Conservation (phyloP, 2,329 filamentous ascomycete species). For the Penicillium concentricum region DNA sequence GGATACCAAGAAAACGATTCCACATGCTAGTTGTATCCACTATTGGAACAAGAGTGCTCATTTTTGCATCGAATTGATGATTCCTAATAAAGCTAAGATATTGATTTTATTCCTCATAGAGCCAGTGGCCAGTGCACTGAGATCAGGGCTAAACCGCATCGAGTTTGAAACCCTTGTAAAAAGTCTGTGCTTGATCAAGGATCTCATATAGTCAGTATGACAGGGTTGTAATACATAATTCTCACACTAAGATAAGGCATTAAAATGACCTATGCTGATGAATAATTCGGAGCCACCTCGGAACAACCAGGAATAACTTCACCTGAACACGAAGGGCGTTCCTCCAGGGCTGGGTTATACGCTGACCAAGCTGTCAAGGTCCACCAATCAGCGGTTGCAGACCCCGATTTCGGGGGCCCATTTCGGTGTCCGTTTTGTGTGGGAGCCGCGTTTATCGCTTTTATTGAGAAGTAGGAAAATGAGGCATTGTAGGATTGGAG, state of each 20-base stretch:
- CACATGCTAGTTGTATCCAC: not conserved
- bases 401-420: not conserved
- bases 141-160: not conserved
- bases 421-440: not conserved
- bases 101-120: not conserved
- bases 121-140: not conserved
- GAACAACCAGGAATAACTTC: not conserved
- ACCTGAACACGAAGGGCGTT: not conserved
- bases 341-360: not conserved
- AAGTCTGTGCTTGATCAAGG: not conserved
- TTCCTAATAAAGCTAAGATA: not conserved
- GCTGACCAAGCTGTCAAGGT: not conserved
- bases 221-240: not conserved
- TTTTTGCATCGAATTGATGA: no score
- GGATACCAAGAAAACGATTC: not conserved
- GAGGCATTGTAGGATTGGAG: not conserved
- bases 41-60: not conserved
- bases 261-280: not conserved
- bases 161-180: not conserved
- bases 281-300: not conserved
- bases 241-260: not conserved
- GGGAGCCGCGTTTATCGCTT: constrained; percentile 4
- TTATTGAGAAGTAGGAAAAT: not conserved
- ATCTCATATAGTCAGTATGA: not conserved
- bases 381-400: not conserved